A percentile compares a stretch with the other conserved stretches of the same genome.
phyloP scores from a whole-genome alignment of 2,329 filamentous ascomycete genomes.

The Cryphonectria radicalis region DNA sequence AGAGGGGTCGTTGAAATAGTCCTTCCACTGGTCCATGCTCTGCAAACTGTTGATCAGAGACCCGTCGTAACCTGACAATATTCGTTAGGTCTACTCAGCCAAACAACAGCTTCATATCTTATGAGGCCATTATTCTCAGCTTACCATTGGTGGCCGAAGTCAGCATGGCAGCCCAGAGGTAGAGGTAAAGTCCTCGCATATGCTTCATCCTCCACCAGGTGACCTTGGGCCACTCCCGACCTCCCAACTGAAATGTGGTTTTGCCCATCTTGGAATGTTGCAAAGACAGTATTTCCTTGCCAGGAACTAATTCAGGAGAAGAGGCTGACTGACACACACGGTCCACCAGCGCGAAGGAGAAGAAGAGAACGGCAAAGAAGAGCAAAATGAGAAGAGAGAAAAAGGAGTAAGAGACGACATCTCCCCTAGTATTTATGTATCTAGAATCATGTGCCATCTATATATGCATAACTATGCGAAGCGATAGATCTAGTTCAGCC shows the following conservation, averaged over 20 bases:
- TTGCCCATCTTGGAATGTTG: constrained; percentile 30
- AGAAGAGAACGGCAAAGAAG: no score
- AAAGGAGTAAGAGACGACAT: not conserved
- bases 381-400: not conserved
- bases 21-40: constrained; percentile 48
- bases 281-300: not conserved
- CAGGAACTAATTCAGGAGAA: not conserved
- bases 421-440: not conserved
- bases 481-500: not conserved
- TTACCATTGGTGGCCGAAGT: constrained; percentile 43
- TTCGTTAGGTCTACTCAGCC: not conserved
- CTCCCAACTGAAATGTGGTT: constrained; percentile 33
- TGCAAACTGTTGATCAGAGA: constrained; percentile 53
- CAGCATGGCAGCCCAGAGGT: constrained; percentile 41
- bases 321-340: not conserved
- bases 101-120: no score
- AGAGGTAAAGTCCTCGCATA: constrained; percentile 39
- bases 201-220: constrained; percentile 39
- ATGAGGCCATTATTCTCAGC: not conserved
- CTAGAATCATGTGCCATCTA: constrained; percentile 3
- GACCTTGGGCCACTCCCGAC: constrained; percentile 36
- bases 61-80: constrained; percentile 43
- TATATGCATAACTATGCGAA: constrained; percentile 13
- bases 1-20: constrained; percentile 38
- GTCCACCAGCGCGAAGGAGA: not conserved